phyloP scores from a whole-genome alignment of 352 stramenopile species.

The Phytophthora sansomeana region DNA sequence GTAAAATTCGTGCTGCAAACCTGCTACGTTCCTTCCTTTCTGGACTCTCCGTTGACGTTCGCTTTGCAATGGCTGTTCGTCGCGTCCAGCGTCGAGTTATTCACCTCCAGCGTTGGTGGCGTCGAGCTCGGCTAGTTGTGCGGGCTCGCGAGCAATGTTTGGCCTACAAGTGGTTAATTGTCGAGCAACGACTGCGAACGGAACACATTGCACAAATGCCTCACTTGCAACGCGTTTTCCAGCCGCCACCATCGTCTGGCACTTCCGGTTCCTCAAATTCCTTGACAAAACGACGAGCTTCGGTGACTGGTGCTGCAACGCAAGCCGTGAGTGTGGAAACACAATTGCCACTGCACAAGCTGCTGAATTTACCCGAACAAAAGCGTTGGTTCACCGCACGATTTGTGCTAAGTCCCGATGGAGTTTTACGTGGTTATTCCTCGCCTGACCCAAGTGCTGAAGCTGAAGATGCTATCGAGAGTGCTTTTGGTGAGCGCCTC shows the following conservation, averaged over 20 bases:
- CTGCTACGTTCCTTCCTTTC: slow-evolving; percentile 55
- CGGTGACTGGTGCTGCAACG: background rate
- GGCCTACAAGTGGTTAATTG: slow-evolving; percentile 59
- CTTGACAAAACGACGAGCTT: slow-evolving; percentile 19
- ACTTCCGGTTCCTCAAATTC: slow-evolving; percentile 6
- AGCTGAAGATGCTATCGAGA: slow-evolving; percentile 13
- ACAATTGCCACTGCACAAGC: slow-evolving; percentile 48
- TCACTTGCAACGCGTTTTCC: slow-evolving; percentile 63
- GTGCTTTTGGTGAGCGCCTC: slow-evolving; percentile 35
- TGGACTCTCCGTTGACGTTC: slow-evolving; percentile 65
- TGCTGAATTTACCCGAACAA: slow-evolving; percentile 65
- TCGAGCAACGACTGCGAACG: slow-evolving; percentile 53
- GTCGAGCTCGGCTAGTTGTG: slow-evolving; percentile 63
- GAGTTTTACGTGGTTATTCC: slow-evolving; percentile 46
- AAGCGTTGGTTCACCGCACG: slow-evolving; percentile 54
- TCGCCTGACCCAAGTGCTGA: background rate
- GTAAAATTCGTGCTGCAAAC: slow-evolving; percentile 39
- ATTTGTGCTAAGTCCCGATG: slow-evolving; percentile 60
- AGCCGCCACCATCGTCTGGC: slow-evolving; percentile 31
- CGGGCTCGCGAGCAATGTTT: slow-evolving; percentile 56
- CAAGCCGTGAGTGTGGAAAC: slow-evolving; percentile 2
- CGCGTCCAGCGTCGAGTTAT: slow-evolving; percentile 60
- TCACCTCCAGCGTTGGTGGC: slow-evolving; percentile 72
- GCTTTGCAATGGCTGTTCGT: slow-evolving; percentile 70
- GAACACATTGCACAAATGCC: slow-evolving; percentile 67